phyloP scores from a whole-genome alignment of 805 yeast genomes.

The Maudiozyma saulgeensis region DNA sequence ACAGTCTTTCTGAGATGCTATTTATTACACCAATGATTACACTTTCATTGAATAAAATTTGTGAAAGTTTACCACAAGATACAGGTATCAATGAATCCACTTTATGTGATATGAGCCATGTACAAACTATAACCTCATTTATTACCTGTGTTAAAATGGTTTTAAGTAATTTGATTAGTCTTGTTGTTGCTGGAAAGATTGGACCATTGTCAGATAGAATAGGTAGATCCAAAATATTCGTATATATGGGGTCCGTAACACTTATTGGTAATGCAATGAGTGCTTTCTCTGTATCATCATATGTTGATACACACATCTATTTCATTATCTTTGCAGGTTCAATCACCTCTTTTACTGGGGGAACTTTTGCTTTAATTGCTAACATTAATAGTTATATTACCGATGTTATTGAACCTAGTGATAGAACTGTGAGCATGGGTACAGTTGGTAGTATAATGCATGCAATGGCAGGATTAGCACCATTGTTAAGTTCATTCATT shows the following conservation, averaged over 20 bases:
- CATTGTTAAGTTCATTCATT: slow-evolving; percentile 42
- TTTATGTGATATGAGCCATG: slow-evolving; percentile 31
- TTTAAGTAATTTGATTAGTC: slow-evolving; percentile 35
- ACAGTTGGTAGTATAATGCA: slow-evolving; percentile 49
- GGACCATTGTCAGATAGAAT: slow-evolving; percentile 54
- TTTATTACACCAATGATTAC: slow-evolving; percentile 32
- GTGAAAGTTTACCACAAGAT: slow-evolving; percentile 29
- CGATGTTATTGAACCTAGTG: slow-evolving; percentile 58
- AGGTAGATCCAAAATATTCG: slow-evolving; percentile 49
- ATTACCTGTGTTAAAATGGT: slow-evolving; percentile 39
- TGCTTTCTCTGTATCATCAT: slow-evolving; percentile 26
- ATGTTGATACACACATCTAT: slow-evolving; percentile 30
- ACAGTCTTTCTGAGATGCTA: slow-evolving; percentile 35
- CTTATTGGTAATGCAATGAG: slow-evolving; percentile 16
- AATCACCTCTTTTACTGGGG: slow-evolving; percentile 52
- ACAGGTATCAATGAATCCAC: not conserved
- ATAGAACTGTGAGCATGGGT: slow-evolving; percentile 52
- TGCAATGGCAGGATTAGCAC: slow-evolving; percentile 56
- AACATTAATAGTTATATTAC: slow-evolving; percentile 60
- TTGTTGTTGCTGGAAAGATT: slow-evolving; percentile 50
- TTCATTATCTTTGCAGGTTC: slow-evolving; percentile 37
- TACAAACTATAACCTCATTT: slow-evolving; percentile 39
- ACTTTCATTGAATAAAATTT: slow-evolving; percentile 33
- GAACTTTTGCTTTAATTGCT: slow-evolving; percentile 44
- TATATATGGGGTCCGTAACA: slow-evolving; percentile 24